Percentiles rank a stretch among this genome's conserved stretches.
Evolutionary conservation across 345 rosid genomes (phyloP).

Genomic region (Euphorbia pulcherrima): DNA sequence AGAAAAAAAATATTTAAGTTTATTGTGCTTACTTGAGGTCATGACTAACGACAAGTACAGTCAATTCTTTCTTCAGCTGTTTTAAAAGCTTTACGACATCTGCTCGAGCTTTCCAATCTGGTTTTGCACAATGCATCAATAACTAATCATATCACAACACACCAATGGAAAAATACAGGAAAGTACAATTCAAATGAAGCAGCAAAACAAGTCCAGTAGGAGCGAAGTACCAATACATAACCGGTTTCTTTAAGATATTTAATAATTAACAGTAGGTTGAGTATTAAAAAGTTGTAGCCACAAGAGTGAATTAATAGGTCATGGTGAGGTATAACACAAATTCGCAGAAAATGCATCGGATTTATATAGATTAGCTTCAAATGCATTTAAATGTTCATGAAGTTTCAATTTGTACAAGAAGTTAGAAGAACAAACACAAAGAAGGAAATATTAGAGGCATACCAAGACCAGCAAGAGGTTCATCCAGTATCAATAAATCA

Average conservation of each 20-base stretch:
- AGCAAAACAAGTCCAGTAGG: not conserved
- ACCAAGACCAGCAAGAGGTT: slow-evolving; percentile 98
- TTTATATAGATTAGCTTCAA: slow-evolving; percentile 6
- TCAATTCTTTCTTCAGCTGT: slow-evolving; percentile 78
- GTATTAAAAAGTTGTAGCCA: not conserved
- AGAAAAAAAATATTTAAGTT: not conserved
- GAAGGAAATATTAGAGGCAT: slow-evolving; percentile 25
- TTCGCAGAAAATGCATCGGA: not conserved
- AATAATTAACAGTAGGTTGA: not conserved
- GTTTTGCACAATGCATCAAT: slow-evolving; percentile 11
- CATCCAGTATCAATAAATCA: slow-evolving; percentile 77
- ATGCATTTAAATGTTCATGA: not conserved
- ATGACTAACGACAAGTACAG: slow-evolving; percentile 85
- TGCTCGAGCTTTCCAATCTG: slow-evolving; percentile 95
- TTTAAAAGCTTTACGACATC: slow-evolving; percentile 85
- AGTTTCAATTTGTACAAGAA: not conserved
- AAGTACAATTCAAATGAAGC: slow-evolving; percentile 4
- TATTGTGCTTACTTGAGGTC: slow-evolving; percentile 65
- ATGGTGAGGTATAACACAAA: not conserved
- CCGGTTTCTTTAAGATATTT: not conserved
- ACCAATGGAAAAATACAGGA: not conserved
- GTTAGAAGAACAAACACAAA: slow-evolving; percentile 16
- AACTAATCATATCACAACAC: not conserved
- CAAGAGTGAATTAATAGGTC: not conserved
- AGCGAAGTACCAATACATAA: not conserved